Conservation (phyloP, 2,329 filamentous ascomycete species). For the Chlorencoelia australis region DNA sequence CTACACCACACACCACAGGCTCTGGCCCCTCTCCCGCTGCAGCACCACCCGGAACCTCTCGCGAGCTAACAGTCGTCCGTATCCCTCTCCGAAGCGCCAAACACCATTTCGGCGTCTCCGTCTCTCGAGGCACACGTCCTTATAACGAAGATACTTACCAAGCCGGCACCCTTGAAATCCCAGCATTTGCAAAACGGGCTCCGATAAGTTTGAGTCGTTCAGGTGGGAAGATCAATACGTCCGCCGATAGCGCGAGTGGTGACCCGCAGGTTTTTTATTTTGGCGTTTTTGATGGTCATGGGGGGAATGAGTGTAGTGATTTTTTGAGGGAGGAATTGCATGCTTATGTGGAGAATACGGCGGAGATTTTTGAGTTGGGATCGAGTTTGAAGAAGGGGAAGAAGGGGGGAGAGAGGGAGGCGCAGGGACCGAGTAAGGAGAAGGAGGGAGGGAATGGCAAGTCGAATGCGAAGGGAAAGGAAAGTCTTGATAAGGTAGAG, state of each 20-base stretch:
- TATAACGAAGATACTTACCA: constrained; percentile 95
- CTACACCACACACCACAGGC: constrained; percentile 60
- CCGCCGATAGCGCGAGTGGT: constrained; percentile 67
- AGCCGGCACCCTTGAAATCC: constrained; percentile 85
- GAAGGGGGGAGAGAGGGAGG: constrained; percentile 15
- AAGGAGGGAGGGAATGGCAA: constrained; percentile 46
- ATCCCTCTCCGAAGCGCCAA: constrained; percentile 91
- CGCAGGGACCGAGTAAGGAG: constrained; percentile 31
- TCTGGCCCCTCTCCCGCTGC: constrained; percentile 45
- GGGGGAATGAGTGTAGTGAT: constrained; percentile 76
- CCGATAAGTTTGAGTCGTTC: constrained; percentile 47
- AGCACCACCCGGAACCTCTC: constrained; percentile 47
- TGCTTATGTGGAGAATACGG: constrained; percentile 77
- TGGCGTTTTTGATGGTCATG: constrained; percentile 92
- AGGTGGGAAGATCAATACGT: constrained; percentile 32
- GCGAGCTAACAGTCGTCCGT: constrained; percentile 86
- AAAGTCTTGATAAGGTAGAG: constrained; percentile 34
- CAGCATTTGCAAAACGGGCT: constrained; percentile 78
- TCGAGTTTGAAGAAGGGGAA: constrained; percentile 54
- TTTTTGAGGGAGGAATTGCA: constrained; percentile 81
- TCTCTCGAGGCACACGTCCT: constrained; percentile 69
- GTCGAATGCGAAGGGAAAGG: constrained; percentile 26
- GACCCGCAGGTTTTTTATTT: constrained; percentile 98
- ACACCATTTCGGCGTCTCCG: constrained; percentile 81
- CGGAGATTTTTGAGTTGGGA: constrained; percentile 63